These are phyloP conservation scores for Solanum megistacrolobum DNA, from an alignment of 257 asterid genomes.

Conservation along the genomic window DNA sequence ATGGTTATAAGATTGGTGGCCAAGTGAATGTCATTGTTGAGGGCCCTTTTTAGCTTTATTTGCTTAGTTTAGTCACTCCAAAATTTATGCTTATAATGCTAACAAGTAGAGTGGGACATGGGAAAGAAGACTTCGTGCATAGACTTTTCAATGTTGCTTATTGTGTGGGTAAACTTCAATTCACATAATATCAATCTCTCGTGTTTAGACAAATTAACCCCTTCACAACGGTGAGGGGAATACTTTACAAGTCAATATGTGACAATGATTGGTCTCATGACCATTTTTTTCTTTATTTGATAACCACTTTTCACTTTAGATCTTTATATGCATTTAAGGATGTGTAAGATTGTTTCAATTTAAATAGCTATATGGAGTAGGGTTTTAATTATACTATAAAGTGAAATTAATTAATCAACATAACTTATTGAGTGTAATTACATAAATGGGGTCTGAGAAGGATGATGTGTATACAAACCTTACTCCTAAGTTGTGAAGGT, in stretches of 20 bases:
- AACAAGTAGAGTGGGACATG: conserved; percentile 20
- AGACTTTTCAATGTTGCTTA: conserved; percentile 25
- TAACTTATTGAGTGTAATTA: not conserved
- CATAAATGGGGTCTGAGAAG: not conserved
- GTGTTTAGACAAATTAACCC: conserved; percentile 27
- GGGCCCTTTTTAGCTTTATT: not conserved
- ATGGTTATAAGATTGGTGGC: not conserved
- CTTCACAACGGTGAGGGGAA: not conserved
- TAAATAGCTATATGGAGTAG: not conserved
- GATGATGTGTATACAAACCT: not conserved
- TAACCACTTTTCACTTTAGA: not conserved
- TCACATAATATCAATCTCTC: conserved; percentile 22
- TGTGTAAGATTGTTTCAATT: not conserved
- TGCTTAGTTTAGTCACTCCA: not conserved
- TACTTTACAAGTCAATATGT: not conserved
- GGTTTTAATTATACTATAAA: not conserved
- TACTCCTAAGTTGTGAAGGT: not conserved
- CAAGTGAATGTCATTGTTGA: not conserved
- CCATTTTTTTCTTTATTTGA: not conserved
- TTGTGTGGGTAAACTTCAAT: not conserved
- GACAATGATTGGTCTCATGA: not conserved
- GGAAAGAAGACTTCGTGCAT: conserved; percentile 41
- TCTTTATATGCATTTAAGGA: not conserved
- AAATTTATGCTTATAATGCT: conserved; percentile 6
- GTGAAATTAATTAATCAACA: not conserved